Evolutionary conservation across 345 rosid species (phyloP).

Genomic region (Pelargonium nanum): DNA sequence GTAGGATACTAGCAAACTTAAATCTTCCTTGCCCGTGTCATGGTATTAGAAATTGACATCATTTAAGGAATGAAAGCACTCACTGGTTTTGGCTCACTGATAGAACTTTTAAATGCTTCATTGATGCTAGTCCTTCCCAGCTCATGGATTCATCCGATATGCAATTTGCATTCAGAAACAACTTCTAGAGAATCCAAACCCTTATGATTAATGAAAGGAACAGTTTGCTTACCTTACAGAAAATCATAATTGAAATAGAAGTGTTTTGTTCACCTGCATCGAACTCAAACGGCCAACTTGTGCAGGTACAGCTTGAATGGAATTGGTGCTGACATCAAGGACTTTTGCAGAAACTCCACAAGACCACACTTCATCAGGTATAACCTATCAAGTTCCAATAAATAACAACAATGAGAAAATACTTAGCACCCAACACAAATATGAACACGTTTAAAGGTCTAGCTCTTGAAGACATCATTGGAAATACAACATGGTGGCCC

Average conservation of each 20-base stretch:
- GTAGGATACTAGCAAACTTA: neutral
- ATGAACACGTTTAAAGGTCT: neutral
- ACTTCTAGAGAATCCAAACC: constrained; percentile 40
- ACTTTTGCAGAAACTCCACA: constrained; percentile 52
- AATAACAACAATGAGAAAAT: constrained; percentile 9
- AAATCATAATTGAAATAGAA: constrained; percentile 2
- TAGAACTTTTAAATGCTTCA: constrained; percentile 47
- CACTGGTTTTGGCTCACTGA: constrained; percentile 63
- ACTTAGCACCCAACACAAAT: neutral
- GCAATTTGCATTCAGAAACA: constrained; percentile 52
- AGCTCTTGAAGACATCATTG: neutral
- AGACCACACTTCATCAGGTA: constrained; percentile 75
- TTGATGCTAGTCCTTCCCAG: constrained; percentile 57
- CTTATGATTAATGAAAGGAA: neutral
- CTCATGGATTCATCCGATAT: constrained; percentile 49
- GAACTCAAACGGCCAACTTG: constrained; percentile 42
- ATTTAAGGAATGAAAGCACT: constrained; percentile 17
- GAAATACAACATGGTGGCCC: neutral
- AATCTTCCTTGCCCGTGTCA: neutral
- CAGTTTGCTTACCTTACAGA: neutral
- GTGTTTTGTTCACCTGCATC: constrained; percentile 35
- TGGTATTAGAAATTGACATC: neutral
- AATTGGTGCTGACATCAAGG: constrained; percentile 57
- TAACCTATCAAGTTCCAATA: constrained; percentile 30
- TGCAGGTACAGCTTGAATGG: constrained; percentile 40